phyloP scores from a whole-genome alignment of 2,329 filamentous ascomycete genomes.

The Acarospora socialis region DNA sequence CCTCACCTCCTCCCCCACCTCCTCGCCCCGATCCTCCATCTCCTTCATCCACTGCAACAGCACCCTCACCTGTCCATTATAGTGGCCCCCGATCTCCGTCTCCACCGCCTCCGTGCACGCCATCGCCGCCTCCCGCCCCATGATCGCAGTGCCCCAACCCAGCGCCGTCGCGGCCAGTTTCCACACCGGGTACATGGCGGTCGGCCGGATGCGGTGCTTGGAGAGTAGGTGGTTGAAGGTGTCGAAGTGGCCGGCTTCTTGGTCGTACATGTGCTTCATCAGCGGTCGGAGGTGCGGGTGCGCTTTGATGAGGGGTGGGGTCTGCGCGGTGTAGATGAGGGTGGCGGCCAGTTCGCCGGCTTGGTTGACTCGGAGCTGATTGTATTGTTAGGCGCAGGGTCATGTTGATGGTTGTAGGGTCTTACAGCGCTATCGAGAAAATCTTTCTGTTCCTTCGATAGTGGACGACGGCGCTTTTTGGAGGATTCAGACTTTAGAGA shows the following conservation, averaged over 20 bases:
- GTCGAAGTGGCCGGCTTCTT: conserved; percentile 74
- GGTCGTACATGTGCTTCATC: conserved; percentile 97
- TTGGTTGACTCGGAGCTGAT: conserved; percentile 81
- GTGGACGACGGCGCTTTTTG: conserved; percentile 33
- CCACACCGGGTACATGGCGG: conserved; percentile 87
- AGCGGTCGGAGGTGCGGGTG: conserved; percentile 79
- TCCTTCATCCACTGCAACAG: conserved; percentile 67
- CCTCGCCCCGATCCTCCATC: conserved; percentile 64
- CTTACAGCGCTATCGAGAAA: conserved; percentile 61
- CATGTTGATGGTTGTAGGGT: conserved; percentile 1
- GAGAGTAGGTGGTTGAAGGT: conserved; percentile 76
- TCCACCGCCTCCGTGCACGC: conserved; percentile 97
- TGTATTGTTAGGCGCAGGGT: conserved; percentile 2
- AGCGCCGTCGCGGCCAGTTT: conserved; percentile 62
- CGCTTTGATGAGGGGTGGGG: conserved; percentile 59
- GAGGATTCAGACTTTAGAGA: conserved; percentile 3
- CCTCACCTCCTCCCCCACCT: conserved; percentile 62
- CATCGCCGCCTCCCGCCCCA: conserved; percentile 93
- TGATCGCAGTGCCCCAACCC: conserved; percentile 76
- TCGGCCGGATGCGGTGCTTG: conserved; percentile 80
- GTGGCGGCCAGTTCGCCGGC: conserved; percentile 94
- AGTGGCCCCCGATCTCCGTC: conserved; percentile 93
- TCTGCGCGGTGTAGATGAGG: conserved; percentile 84
- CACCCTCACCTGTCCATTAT: conserved; percentile 77
- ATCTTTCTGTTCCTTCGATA: conserved; percentile 55